Evolutionary conservation across 805 yeast genomes (phyloP).

Genomic region (Candida namnaoensis): DNA sequence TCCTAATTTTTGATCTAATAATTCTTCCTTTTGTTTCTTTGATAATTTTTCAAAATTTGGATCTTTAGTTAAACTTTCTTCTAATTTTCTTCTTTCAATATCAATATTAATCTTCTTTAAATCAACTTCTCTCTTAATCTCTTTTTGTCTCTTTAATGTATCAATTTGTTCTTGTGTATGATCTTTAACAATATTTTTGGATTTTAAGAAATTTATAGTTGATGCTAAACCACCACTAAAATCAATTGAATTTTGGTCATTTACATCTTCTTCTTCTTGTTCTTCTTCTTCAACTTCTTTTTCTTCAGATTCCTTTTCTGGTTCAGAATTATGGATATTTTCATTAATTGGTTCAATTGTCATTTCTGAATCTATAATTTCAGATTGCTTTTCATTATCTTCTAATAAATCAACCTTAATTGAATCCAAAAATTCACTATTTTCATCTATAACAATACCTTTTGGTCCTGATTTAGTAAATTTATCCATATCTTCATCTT

Average conservation of each 20-base stretch:
- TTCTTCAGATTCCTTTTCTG: too few species aligned
- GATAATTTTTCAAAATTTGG: constrained; percentile 20
- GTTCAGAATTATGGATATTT: too few species aligned
- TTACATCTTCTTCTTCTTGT: neutral
- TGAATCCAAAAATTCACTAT: constrained; percentile 24
- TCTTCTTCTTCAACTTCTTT: neutral
- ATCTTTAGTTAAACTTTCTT: constrained; percentile 7
- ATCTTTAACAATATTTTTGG: constrained; percentile 9
- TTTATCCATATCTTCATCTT: constrained; percentile 5
- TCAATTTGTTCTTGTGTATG: constrained; percentile 4
- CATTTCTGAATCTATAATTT: neutral
- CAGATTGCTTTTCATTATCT: neutral
- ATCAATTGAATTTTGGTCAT: constrained; percentile 1
- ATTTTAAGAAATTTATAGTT: constrained; percentile 11
- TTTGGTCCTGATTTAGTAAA: constrained; percentile 5
- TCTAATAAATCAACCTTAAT: constrained; percentile 8
- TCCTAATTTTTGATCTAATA: constrained; percentile 18
- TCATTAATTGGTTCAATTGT: neutral
- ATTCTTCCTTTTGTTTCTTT: constrained; percentile 32
- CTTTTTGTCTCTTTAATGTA: constrained; percentile 4
- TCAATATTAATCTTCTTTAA: constrained; percentile 7
- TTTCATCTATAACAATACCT: constrained; percentile 24
- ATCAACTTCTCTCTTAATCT: constrained; percentile 9
- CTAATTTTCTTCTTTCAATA: constrained; percentile 7
- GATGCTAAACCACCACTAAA: constrained; percentile 17